Conservation (phyloP, 2,329 filamentous ascomycete genomes). For the Blastomyces percursus region DNA sequence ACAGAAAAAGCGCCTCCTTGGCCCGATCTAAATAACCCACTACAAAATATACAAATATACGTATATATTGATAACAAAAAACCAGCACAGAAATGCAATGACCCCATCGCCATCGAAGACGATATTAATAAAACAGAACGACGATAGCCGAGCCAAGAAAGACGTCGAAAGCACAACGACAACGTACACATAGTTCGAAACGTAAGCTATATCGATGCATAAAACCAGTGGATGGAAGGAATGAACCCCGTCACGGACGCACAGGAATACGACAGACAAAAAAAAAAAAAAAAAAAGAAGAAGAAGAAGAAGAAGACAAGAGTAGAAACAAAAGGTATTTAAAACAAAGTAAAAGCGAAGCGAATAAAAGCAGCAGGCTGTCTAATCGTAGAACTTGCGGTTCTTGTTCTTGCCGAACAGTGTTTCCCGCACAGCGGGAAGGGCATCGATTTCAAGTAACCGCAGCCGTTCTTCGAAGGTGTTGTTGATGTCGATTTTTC, state of each 20-base stretch:
- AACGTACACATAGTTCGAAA: background rate
- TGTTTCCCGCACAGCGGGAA: slow-evolving; percentile 72
- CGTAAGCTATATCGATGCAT: background rate
- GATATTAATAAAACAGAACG: background rate
- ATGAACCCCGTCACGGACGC: background rate
- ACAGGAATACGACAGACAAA: background rate
- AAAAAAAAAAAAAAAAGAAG: background rate
- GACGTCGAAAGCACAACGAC: background rate
- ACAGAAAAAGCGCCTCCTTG: background rate
- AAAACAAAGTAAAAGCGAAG: background rate
- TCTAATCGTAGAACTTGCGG: slow-evolving; percentile 86
- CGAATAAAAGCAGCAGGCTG: background rate
- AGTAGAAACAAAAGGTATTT: background rate
- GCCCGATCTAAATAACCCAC: background rate
- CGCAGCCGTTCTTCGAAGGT: slow-evolving; percentile 86
- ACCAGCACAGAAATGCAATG: background rate
- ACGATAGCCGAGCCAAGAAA: background rate
- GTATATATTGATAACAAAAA: background rate
- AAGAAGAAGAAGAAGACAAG: background rate
- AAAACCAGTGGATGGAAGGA: background rate
- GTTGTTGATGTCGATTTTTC: slow-evolving; percentile 98
- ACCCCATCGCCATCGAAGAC: background rate
- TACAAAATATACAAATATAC: background rate
- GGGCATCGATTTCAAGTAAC: slow-evolving; percentile 70
- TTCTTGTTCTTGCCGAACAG: slow-evolving; percentile 93